Evolutionary conservation across 176 grass and related monocot species (phyloP).

Genomic region (Oryza australiensis): DNA sequence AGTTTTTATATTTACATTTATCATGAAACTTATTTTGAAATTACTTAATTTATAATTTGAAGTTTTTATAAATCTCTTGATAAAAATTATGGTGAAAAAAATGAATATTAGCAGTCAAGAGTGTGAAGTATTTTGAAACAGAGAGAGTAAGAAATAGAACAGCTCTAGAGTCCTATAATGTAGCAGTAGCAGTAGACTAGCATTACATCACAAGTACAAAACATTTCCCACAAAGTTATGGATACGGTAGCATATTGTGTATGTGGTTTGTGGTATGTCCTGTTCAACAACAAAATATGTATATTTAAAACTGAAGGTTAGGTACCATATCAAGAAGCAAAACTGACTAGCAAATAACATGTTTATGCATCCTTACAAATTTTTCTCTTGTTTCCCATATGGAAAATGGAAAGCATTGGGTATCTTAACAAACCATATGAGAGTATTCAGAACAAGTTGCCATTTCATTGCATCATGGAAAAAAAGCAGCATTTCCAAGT

Average conservation of each 20-base stretch:
- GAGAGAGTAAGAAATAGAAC: too few relatives aligned
- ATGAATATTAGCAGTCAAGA: too few relatives aligned
- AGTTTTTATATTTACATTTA: neutral
- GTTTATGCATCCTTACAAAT: neutral
- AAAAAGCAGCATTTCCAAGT: neutral
- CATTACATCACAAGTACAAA: neutral
- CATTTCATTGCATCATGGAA: neutral
- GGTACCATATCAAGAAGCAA: neutral
- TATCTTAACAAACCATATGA: neutral
- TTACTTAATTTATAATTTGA: too few relatives aligned
- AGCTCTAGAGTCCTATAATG: too few relatives aligned
- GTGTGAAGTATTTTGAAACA: too few relatives aligned
- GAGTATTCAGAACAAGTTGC: neutral
- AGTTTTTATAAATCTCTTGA: too few relatives aligned
- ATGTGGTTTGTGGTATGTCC: neutral
- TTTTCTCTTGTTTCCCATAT: neutral
- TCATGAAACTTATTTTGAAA: neutral
- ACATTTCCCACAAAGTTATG: neutral
- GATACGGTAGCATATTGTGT: neutral
- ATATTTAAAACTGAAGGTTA: neutral
- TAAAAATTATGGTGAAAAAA: too few relatives aligned
- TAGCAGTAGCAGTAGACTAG: neutral
- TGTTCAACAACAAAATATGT: neutral
- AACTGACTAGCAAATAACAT: neutral
- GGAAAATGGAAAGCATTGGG: neutral